These are phyloP conservation scores for Phylloporus sp. DNA, from an alignment of 768 basidiomycete species.

Conservation along the genomic window DNA sequence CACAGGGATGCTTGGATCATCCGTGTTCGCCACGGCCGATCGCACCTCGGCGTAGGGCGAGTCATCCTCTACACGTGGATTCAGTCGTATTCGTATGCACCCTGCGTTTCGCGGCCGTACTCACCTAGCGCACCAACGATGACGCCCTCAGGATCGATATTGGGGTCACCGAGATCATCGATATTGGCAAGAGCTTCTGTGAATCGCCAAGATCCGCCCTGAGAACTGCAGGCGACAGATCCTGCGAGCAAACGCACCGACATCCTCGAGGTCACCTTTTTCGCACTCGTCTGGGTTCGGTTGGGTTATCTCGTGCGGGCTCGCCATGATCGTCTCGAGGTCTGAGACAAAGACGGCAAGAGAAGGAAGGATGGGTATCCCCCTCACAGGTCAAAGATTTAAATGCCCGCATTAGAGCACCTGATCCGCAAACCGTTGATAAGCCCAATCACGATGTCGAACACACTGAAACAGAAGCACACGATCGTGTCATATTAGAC, in stretches of 20 bases:
- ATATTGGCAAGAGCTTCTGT: constrained; percentile 3
- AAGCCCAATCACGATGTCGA: background rate
- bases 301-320: background rate
- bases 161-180: constrained; percentile 35
- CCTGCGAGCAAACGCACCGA: background rate
- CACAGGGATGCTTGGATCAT: constrained; percentile 62
- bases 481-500: background rate
- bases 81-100: constrained; percentile 15
- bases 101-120: background rate
- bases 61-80: constrained; percentile 39
- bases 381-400: background rate
- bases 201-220: background rate
- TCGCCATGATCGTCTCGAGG: constrained; percentile 12
- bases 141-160: constrained; percentile 26
- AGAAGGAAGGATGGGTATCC: background rate
- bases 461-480: background rate
- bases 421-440: background rate
- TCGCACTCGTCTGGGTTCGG: constrained; percentile 10
- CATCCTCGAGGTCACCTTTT: constrained; percentile 8
- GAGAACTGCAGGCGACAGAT: background rate
- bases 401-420: background rate
- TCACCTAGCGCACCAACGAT: constrained; percentile 19
- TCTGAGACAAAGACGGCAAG: background rate
- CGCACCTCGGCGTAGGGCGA: constrained; percentile 35
- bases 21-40: constrained; percentile 32